Percentiles rank a stretch among this genome's conserved stretches.
These are phyloP conservation scores for Colletotrichum sp. DNA, from an alignment of 2,329 filamentous ascomycete genomes.

Conservation along the genomic window DNA sequence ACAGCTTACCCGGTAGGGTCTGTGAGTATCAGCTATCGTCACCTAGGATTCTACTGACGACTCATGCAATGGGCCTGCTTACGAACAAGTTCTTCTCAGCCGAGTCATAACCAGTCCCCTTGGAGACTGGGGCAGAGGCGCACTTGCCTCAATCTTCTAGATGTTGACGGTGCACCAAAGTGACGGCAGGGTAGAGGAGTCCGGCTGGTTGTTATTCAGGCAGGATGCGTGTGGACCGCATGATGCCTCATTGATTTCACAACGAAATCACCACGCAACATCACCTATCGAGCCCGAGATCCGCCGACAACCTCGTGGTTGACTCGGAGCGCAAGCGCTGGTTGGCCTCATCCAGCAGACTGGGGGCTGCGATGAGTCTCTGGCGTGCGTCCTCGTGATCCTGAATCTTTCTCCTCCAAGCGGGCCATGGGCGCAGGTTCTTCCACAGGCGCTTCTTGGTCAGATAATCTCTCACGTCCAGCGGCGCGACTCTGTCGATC, in stretches of 20 bases:
- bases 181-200: neutral
- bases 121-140: neutral
- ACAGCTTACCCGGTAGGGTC: neutral
- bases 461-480: neutral
- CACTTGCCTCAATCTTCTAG: neutral
- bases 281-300: neutral
- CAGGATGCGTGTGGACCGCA: neutral
- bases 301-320: neutral
- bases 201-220: neutral
- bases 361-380: neutral
- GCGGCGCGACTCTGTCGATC: neutral
- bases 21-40: neutral
- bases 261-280: neutral
- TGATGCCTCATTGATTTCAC: neutral
- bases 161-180: neutral
- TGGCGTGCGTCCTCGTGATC: neutral
- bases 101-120: neutral
- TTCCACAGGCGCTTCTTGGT: neutral
- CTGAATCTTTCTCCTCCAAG: neutral
- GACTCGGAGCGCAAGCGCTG: neutral
- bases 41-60: neutral
- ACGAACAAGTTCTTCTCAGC: neutral
- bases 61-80: neutral
- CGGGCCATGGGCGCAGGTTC: neutral
- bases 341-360: neutral